phyloP scores from a whole-genome alignment of 139 green algal species.

The Mesotaenium endlicherianum region DNA sequence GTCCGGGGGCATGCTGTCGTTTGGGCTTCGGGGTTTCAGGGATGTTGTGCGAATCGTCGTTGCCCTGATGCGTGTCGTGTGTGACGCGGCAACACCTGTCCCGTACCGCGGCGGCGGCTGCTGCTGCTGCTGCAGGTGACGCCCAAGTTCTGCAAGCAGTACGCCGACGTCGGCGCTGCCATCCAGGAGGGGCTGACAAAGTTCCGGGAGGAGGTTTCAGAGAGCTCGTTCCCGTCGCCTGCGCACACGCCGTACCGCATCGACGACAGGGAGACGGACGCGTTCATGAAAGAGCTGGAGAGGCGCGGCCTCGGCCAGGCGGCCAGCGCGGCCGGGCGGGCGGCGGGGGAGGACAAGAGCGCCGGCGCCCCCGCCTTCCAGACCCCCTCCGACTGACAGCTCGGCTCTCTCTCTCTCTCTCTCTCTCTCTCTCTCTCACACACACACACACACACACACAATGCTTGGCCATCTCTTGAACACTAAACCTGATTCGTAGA shows the following conservation, averaged over 20 bases:
- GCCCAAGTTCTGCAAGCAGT: slow-evolving; percentile 99
- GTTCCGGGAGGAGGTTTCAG: slow-evolving; percentile 79
- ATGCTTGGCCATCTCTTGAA: too few species aligned
- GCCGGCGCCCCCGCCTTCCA: neutral
- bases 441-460: too few species aligned
- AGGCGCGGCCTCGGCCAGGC: neutral
- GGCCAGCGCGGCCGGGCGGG: neutral
- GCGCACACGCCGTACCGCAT: slow-evolving; percentile 81
- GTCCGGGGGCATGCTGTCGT: too few species aligned
- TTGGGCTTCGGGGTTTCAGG: too few species aligned
- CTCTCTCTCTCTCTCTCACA: too few species aligned
- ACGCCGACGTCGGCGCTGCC: slow-evolving; percentile 72
- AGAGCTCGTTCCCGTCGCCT: slow-evolving; percentile 66
- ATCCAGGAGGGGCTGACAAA: slow-evolving; percentile 71
- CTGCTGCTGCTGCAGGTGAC: slow-evolving; percentile 66
- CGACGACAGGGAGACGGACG: neutral
- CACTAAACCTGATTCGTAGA: too few species aligned
- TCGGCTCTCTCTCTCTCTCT: too few species aligned
- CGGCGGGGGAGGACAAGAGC: neutral
- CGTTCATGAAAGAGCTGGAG: slow-evolving; percentile 6
- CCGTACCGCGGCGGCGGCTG: slow-evolving; percentile 81
- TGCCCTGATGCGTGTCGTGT: too few species aligned
- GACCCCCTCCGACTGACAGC: neutral
- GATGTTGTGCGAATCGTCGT: too few species aligned
- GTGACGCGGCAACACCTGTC: too few species aligned